phyloP scores from a whole-genome alignment of 2,329 filamentous ascomycete genomes.

The Cladosporium sp. region DNA sequence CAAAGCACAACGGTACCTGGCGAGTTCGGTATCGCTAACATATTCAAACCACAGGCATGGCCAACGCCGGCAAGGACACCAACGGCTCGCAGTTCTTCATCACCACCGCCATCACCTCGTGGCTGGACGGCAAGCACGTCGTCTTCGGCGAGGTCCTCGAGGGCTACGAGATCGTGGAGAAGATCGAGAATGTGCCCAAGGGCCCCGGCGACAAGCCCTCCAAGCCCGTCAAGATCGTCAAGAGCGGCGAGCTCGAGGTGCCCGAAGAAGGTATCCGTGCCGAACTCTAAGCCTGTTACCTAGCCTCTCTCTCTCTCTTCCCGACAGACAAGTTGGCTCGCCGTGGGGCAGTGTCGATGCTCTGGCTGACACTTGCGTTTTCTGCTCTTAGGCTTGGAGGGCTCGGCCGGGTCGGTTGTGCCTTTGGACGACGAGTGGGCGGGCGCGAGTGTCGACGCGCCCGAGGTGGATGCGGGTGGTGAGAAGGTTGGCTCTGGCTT shows the following conservation, averaged over 20 bases:
- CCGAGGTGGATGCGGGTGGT: conserved; percentile 1
- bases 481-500: conserved; percentile 16
- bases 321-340: conserved; percentile 6
- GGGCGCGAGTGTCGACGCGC: conserved; percentile 10
- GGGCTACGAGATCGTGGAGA: conserved; percentile 72
- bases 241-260: conserved; percentile 78
- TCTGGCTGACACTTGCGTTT: conserved; percentile 12
- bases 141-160: conserved; percentile 86
- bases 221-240: conserved; percentile 66
- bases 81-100: conserved; percentile 91
- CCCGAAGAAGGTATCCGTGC: conserved; percentile 88
- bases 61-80: conserved; percentile 77
- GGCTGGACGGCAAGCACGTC: conserved; percentile 79
- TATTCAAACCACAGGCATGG: conserved; percentile 55
- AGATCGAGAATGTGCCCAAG: conserved; percentile 69
- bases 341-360: conserved; percentile 2
- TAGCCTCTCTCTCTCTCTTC: background rate
- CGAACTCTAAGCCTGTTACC: conserved; percentile 60
- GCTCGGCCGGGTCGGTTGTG: conserved; percentile 35
- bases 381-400: conserved; percentile 37
- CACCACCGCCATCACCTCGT: conserved; percentile 72
- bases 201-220: conserved; percentile 60
- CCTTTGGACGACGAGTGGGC: conserved; percentile 34
- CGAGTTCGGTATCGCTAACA: background rate
- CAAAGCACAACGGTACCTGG: background rate